phyloP scores from a whole-genome alignment of 139 green algal genomes.

The Bryopsis sp. region DNA sequence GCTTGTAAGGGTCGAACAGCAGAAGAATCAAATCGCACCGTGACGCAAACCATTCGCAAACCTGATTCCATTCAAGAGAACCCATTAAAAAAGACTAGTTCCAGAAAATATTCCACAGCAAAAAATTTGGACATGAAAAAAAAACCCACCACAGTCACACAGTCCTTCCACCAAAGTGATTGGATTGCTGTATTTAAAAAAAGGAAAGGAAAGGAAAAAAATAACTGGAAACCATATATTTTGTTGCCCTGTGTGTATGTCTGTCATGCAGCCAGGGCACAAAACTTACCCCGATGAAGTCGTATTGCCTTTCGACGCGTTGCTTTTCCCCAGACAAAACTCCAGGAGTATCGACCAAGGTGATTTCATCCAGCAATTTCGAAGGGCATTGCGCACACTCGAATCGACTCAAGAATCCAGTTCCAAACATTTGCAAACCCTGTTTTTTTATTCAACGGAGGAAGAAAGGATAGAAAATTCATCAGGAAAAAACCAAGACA shows the following conservation, averaged over 20 bases:
- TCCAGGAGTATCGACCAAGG: constrained; percentile 84
- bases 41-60: constrained; percentile 84
- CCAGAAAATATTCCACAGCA: not conserved
- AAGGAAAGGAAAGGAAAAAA: too few relatives aligned
- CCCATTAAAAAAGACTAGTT: not conserved
- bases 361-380: constrained; percentile 83
- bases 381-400: constrained; percentile 69
- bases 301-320: constrained; percentile 84
- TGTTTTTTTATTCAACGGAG: constrained; percentile 1
- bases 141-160: too few relatives aligned
- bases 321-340: constrained; percentile 96
- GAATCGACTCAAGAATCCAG: constrained; percentile 90
- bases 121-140: not conserved
- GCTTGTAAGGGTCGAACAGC: constrained; percentile 97
- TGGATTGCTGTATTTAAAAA: too few relatives aligned
- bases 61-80: constrained; percentile 26
- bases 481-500: too few relatives aligned
- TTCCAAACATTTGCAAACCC: constrained; percentile 54
- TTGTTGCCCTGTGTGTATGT: too few relatives aligned
- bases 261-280: too few relatives aligned
- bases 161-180: too few relatives aligned
- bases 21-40: constrained; percentile 94
- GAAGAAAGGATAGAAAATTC: too few relatives aligned
- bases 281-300: constrained; percentile 17
- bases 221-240: too few relatives aligned